Base-by-base conservation (phyloP, 2,329 filamentous ascomycete species). In the Monosporascus sp. region DNA sequence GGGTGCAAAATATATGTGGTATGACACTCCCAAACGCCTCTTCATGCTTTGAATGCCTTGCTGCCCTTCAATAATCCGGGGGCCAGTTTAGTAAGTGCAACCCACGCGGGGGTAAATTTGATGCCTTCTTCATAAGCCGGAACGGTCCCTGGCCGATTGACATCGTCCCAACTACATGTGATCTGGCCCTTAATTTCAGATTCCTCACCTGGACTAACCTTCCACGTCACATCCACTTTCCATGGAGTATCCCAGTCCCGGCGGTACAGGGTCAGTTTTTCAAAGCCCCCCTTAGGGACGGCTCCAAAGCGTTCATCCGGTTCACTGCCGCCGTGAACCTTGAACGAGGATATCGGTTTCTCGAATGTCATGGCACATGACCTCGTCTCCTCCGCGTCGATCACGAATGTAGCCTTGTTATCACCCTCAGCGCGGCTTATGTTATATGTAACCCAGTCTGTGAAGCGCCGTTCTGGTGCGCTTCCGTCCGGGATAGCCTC, bases 111-210 rank as follows among this genome's bases (percentile, higher is more conserved):
- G 60, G 85, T 79, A 70, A 85, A 97, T 66, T 85, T 80, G 60
- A 81, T 74, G 48, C 89, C 77, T 71, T 97, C 92, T 61, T 94
- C 88, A 49, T 93, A 80, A 1, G 92, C 92, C 0, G 93, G 92
- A 47, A 97, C 91, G 1, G 78, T 77, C 3, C 83, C 86, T 2
- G 72, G 70, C 37, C 74, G 72, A 64, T 97, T 97, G 45, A 82
- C 85, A 72, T 99, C 94, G 62, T 87, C 90, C 91, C 92, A 97
- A 34, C 89, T 75, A 70, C 94, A 97, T 17, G 86, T 78, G 1
- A 92, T 83, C 36, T 74, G 79, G 1, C 91, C 89, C 57, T 77
- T 78, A 36, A 90, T 66, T 48, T 67, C 50, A 34, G 54, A 63
- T 18, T 70, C 68, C 54, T 69, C 61, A 15, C 68, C 63, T 3